A percentile compares a stretch with the other conserved stretches of the same genome.
Conservation (phyloP, 345 rosid genomes). For the Populus pruinosa region DNA sequence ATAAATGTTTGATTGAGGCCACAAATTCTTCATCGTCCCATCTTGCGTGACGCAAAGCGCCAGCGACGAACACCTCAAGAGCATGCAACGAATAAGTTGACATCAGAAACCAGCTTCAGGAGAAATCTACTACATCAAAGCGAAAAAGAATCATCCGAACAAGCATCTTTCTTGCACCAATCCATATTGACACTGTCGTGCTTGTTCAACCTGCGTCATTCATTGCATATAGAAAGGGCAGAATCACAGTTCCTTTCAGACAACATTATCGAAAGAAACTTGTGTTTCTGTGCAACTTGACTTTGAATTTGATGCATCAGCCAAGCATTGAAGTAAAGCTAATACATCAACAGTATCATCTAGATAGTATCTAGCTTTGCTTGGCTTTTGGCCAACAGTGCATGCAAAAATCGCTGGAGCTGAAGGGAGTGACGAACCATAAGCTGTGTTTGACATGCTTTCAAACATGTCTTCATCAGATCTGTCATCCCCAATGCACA, state of each 20-base stretch:
- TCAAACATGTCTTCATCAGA: conserved; percentile 37
- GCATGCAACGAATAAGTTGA: not conserved
- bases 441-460: conserved; percentile 13
- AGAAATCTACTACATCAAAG: not conserved
- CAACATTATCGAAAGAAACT: not conserved
- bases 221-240: not conserved
- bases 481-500: conserved; percentile 33
- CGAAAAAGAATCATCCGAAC: not conserved
- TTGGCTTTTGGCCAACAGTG: conserved; percentile 34
- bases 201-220: not conserved
- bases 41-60: not conserved
- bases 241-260: not conserved
- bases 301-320: conserved; percentile 11
- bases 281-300: not conserved
- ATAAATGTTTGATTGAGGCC: not conserved
- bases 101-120: not conserved
- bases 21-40: not conserved
- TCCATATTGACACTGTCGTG: not conserved
- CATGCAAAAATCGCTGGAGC: conserved; percentile 27
- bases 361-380: conserved; percentile 33
- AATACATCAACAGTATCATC: conserved; percentile 24
- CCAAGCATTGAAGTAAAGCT: conserved; percentile 22
- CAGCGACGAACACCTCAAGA: not conserved
- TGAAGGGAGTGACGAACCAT: conserved; percentile 1
- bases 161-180: not conserved